Evolutionary conservation across 495 filamentous ascomycete species (phyloP).

Genomic region (Trichoderma parareesei): DNA sequence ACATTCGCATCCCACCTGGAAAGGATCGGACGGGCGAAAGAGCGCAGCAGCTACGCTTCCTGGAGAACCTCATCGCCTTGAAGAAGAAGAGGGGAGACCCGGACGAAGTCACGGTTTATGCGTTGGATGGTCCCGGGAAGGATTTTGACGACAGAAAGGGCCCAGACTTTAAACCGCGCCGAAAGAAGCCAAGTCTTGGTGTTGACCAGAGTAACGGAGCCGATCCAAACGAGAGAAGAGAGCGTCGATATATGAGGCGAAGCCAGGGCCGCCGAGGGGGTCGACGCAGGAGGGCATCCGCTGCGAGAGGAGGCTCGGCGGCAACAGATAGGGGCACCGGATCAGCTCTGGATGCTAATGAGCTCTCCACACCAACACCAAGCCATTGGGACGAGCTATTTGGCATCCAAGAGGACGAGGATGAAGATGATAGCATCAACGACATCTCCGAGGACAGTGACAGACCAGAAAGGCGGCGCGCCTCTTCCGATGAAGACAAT

Average conservation of each 20-base stretch:
- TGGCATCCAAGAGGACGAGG: neutral
- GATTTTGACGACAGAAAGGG: conserved; percentile 3
- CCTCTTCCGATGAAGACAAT: neutral
- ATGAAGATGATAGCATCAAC: neutral
- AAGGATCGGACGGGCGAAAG: conserved; percentile 29
- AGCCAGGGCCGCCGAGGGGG: conserved; percentile 6
- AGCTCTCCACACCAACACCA: conserved; percentile 26
- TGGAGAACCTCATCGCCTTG: conserved; percentile 37
- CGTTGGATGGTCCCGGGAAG: conserved; percentile 11
- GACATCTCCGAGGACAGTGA: conserved; percentile 5
- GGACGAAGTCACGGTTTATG: conserved; percentile 44
- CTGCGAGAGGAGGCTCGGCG: neutral
- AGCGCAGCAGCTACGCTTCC: conserved; percentile 36
- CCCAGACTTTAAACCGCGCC: conserved; percentile 20
- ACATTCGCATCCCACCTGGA: conserved; percentile 27
- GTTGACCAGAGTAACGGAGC: conserved; percentile 25
- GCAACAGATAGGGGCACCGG: neutral
- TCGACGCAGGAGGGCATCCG: conserved; percentile 11
- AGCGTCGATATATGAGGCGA: conserved; percentile 3
- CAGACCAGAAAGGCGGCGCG: neutral
- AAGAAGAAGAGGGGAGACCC: conserved; percentile 47
- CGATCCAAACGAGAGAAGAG: conserved; percentile 14
- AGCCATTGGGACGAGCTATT: conserved; percentile 22
- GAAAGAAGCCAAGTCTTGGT: conserved; percentile 26
- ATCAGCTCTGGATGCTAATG: neutral